Conservation (phyloP, 768 basidiomycete genomes). For the Kwoniella dendrophila region DNA sequence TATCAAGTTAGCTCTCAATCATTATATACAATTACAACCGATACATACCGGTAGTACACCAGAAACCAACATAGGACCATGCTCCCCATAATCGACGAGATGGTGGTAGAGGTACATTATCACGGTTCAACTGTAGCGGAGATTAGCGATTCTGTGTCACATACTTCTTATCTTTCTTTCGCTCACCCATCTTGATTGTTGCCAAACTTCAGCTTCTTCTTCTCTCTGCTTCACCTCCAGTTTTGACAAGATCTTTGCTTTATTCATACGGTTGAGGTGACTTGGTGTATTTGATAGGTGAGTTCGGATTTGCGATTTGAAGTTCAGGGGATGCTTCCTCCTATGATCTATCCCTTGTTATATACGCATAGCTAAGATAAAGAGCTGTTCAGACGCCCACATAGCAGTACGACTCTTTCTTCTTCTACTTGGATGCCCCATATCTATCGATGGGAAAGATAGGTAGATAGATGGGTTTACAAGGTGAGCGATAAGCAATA, state of each 20-base stretch:
- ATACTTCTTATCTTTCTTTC: not conserved
- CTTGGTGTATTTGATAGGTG: no score
- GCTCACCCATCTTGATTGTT: slow-evolving; percentile 29
- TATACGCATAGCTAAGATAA: no score
- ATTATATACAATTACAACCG: not conserved
- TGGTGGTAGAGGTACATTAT: slow-evolving; percentile 40
- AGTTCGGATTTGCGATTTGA: no score
- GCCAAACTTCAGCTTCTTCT: slow-evolving; percentile 36
- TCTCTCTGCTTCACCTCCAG: slow-evolving; percentile 27
- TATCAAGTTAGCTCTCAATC: not conserved
- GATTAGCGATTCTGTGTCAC: not conserved
- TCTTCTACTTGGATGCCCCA: no score
- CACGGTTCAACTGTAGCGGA: slow-evolving; percentile 28
- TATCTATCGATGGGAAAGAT: no score
- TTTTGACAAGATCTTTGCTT: slow-evolving; percentile 7
- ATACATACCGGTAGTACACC: slow-evolving; percentile 21
- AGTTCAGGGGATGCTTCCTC: no score
- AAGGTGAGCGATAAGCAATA: no score
- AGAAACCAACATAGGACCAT: slow-evolving; percentile 41
- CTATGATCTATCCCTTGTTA: no score
- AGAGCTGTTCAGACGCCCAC: no score
- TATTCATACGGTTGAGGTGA: no score
- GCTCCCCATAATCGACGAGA: slow-evolving; percentile 36
- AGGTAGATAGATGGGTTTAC: no score
- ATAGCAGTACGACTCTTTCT: no score